These are phyloP conservation scores for Heracleum sosnowskyi DNA, from an alignment of 129 eudicot genomes.

Conservation along the genomic window DNA sequence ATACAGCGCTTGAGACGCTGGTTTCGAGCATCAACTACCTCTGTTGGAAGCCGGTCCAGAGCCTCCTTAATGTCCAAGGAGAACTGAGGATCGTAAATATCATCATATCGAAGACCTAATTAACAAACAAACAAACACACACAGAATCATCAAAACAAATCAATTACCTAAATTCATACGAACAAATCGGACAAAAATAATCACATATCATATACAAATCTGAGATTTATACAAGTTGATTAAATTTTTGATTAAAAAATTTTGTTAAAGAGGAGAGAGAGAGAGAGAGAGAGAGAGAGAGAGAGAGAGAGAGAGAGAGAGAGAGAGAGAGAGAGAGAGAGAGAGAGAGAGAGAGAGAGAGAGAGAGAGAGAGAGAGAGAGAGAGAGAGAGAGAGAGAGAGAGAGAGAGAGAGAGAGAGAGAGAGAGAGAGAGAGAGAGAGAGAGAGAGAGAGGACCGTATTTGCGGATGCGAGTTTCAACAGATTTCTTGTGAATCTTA, in stretches of 20 bases:
- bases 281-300: neutral
- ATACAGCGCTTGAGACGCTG: constrained; percentile 76
- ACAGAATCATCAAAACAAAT: neutral
- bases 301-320: too few relatives aligned
- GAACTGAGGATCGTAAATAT: constrained; percentile 58
- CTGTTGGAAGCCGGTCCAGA: constrained; percentile 53
- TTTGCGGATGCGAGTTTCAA: constrained; percentile 39
- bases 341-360: neutral
- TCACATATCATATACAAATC: neutral
- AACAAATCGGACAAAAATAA: neutral
- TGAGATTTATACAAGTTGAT: neutral
- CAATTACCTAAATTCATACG: neutral
- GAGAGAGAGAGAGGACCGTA: constrained; percentile 24
- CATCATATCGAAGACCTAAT: constrained; percentile 58
- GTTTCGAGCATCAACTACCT: constrained; percentile 59
- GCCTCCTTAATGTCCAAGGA: constrained; percentile 75
- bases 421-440: too few relatives aligned
- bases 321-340: neutral
- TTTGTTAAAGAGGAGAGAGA: too few relatives aligned
- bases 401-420: neutral
- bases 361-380: too few relatives aligned
- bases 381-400: neutral
- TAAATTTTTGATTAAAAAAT: too few relatives aligned
- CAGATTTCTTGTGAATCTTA: constrained; percentile 43
- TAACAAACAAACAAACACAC: neutral